Base-by-base conservation (phyloP, 2,329 filamentous ascomycete species). In the Nemania bipapillata region DNA sequence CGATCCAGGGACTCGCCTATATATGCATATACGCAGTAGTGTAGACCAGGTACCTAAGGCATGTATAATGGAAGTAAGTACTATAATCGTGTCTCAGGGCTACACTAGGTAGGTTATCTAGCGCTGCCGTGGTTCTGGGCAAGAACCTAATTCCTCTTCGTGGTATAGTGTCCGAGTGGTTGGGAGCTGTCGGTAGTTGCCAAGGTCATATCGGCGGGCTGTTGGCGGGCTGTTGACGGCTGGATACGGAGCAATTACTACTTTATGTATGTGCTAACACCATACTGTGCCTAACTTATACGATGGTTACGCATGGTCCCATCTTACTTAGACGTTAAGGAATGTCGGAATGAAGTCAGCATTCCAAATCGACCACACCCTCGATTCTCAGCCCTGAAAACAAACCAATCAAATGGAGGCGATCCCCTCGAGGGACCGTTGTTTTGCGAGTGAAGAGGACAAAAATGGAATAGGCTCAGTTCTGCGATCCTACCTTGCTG, bases 281-380 rank as follows among this genome's bases (percentile, higher is more conserved):
- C 4, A 45, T 52, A 40, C 45, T 7, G 17, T 50, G 17, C n/a
- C 20, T 37, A 20, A 40, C 40, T n/a, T 35, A 54, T 45, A 62
- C 49, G 58, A 62, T 32, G 8, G 35, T 6, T 53, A 62, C 45
- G 49, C 28, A 52, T 42, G 45, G 45, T 54, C 17, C 26, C 26
- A 30, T 54, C 50, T 35, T 17, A 26, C 50, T 35, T 17, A 26
- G 11, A 50, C 47, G n/a, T 55, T 50, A 28, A 47, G 59, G 56
- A 42, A 45, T 35, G 37, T 64, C 56, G 65, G 65, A 37, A 59
- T 17, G 42, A 64, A 59, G 69, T 64, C 57, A 69, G 59, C 66
- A 71, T 71, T 71, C 63, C 66, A 71, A 71, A 71, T 71, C 50
- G 63, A 42, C 52, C 11, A 45, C 50, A 55, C 58, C 42, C 37